These are phyloP conservation scores for Fusarium protoensiforme DNA, from an alignment of 2,329 filamentous ascomycete species.

Conservation along the genomic window DNA sequence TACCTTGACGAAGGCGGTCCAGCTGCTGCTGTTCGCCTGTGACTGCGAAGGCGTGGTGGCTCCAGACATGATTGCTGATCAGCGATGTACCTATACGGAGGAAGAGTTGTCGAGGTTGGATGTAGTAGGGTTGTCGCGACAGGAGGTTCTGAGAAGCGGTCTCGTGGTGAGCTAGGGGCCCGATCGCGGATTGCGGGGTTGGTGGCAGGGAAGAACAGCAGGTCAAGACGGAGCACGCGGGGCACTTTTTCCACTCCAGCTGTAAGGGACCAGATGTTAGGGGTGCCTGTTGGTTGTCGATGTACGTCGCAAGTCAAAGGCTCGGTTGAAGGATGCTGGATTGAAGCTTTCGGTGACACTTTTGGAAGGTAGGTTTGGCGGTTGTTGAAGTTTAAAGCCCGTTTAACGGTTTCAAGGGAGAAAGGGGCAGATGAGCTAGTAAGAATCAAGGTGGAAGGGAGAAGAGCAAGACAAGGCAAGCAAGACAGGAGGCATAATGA, in stretches of 20 bases:
- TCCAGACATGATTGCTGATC: conserved; percentile 45
- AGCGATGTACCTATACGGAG: conserved; percentile 2
- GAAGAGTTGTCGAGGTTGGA: not conserved
- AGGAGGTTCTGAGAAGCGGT: conserved; percentile 25
- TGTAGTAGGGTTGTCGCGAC: conserved; percentile 20
- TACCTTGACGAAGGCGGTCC: conserved; percentile 65
- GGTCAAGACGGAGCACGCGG: conserved; percentile 21
- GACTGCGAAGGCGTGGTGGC: conserved; percentile 47
- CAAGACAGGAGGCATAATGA: not conserved
- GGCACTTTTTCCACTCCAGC: conserved; percentile 18
- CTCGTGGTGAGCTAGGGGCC: conserved; percentile 35
- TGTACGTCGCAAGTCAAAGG: not conserved
- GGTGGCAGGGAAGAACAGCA: conserved; percentile 21
- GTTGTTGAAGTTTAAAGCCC: not conserved
- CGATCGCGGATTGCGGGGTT: conserved; percentile 43
- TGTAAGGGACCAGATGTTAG: conserved; percentile 4
- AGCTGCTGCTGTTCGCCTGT: conserved; percentile 58
- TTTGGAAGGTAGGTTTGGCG: not conserved
- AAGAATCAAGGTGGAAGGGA: conserved; percentile 5
- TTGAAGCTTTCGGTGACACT: not conserved
- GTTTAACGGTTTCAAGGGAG: conserved; percentile 2
- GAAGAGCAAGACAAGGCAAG: not conserved
- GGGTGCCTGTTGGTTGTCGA: not conserved
- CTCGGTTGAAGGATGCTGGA: not conserved
- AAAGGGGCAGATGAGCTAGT: conserved; percentile 8